These are phyloP conservation scores for Candida alai DNA, from an alignment of 805 yeast genomes.

Conservation along the genomic window DNA sequence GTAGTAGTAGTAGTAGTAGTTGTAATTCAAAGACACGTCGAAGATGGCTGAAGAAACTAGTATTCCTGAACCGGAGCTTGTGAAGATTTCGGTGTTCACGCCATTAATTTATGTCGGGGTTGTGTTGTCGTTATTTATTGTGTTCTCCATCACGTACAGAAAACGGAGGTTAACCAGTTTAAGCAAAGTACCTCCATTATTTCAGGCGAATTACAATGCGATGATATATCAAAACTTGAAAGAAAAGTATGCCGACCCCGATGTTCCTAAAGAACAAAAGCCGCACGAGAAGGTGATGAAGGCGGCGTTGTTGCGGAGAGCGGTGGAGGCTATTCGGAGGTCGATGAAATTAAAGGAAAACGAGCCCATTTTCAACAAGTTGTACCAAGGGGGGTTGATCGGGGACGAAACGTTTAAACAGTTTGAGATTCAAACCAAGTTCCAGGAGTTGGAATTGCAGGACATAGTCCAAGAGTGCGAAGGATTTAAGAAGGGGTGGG, in stretches of 20 bases:
- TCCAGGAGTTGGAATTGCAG: constrained; percentile 77
- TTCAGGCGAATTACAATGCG: constrained; percentile 62
- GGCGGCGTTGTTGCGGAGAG: constrained; percentile 52
- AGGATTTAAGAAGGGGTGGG: constrained; percentile 73
- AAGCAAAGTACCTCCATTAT: constrained; percentile 65
- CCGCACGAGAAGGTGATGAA: constrained; percentile 78
- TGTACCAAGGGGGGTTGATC: constrained; percentile 84
- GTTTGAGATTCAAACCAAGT: constrained; percentile 68
- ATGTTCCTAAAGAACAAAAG: constrained; percentile 35
- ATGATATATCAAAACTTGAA: constrained; percentile 61
- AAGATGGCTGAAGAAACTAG: constrained; percentile 10
- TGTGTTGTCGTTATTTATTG: constrained; percentile 58
- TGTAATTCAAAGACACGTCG: no score
- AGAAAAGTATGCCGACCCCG: constrained; percentile 39
- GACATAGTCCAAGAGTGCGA: constrained; percentile 77
- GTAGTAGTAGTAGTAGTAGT: neutral
- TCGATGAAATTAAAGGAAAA: constrained; percentile 77
- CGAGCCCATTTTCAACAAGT: constrained; percentile 60
- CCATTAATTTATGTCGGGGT: constrained; percentile 76
- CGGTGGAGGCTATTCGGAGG: constrained; percentile 86
- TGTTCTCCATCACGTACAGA: constrained; percentile 70
- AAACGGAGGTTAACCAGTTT: constrained; percentile 50
- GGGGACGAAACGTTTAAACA: constrained; percentile 88
- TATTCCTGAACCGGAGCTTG: constrained; percentile 10
- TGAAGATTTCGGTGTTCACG: constrained; percentile 45